These are phyloP conservation scores for Arthrobotrys sphaeroides DNA, from an alignment of 2,329 filamentous ascomycete species.

Conservation along the genomic window DNA sequence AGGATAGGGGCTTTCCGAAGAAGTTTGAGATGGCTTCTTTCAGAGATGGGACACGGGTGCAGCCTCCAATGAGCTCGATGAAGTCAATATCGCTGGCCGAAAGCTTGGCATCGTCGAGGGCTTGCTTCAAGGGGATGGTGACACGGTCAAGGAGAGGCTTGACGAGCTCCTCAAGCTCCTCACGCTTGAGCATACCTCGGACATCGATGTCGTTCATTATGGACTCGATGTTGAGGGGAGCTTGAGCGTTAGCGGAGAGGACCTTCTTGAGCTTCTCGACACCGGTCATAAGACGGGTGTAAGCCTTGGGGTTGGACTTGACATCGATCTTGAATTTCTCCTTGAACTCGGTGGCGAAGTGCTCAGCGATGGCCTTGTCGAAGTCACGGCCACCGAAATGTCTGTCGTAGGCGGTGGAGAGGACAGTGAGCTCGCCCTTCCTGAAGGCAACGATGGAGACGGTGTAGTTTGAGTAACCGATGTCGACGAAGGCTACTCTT, in stretches of 20 bases:
- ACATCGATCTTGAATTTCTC: constrained; percentile 98
- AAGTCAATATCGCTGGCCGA: constrained; percentile 90
- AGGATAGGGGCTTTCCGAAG: constrained; percentile 92
- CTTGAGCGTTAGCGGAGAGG: constrained; percentile 90
- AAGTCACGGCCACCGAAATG: constrained; percentile 98
- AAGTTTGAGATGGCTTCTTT: constrained; percentile 89
- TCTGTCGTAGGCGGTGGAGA: constrained; percentile 89
- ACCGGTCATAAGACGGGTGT: constrained; percentile 83
- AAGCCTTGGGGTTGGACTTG: constrained; percentile 85
- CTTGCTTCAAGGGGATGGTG: constrained; percentile 82
- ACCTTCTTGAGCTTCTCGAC: constrained; percentile 99
- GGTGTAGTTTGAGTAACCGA: constrained; percentile 96
- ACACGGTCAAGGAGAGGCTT: constrained; percentile 81
- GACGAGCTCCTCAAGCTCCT: constrained; percentile 91
- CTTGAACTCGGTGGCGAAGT: constrained; percentile 95
- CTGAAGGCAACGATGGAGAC: constrained; percentile 93
- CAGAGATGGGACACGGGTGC: constrained; percentile 89
- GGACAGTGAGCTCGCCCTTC: constrained; percentile 95
- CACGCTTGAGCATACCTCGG: constrained; percentile 84
- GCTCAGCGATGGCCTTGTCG: constrained; percentile 91
- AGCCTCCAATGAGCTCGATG: constrained; percentile 93
- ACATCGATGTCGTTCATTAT: constrained; percentile 99
- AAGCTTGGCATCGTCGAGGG: constrained; percentile 90
- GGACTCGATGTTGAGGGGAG: constrained; percentile 95
- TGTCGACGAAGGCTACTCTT: constrained; percentile 89